Conservation (phyloP, 495 filamentous ascomycete species). For the Pseudotulostoma volvatum region DNA sequence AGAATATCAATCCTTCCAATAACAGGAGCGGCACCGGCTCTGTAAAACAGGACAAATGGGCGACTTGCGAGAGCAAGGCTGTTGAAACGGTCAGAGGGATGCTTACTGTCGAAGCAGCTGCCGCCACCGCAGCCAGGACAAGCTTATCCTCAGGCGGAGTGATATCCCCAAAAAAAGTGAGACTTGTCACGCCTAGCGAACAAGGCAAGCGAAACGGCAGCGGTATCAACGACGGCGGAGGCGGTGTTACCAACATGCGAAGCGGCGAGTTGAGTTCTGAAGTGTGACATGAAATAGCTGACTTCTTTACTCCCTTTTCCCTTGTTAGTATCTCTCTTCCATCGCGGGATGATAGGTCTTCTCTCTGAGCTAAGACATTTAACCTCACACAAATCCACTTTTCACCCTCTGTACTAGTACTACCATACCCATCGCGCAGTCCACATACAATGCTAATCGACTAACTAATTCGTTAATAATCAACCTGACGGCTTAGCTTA, state of each 20-base stretch:
- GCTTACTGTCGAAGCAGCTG: slow-evolving; percentile 18
- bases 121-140: background rate
- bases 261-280: background rate
- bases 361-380: no score
- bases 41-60: slow-evolving; percentile 29
- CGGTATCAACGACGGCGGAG: background rate
- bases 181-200: slow-evolving; percentile 28
- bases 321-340: background rate
- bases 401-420: no score
- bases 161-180: slow-evolving; percentile 30
- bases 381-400: no score
- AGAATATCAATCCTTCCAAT: slow-evolving; percentile 7
- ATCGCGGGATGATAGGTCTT: background rate
- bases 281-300: no score
- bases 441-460: no score
- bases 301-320: no score
- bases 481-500: no score
- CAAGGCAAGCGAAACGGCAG: slow-evolving; percentile 14
- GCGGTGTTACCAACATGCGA: slow-evolving; percentile 3
- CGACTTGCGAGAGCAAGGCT: slow-evolving; percentile 26
- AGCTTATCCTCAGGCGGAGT: slow-evolving; percentile 2
- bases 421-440: no score
- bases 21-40: slow-evolving; percentile 21
- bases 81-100: slow-evolving; percentile 34
- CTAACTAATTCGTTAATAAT: no score